Evolutionary conservation across 2,329 filamentous ascomycete species (phyloP), one percentile per base, ranked within the genome.

Genomic region (Penicillium sp.): DNA sequence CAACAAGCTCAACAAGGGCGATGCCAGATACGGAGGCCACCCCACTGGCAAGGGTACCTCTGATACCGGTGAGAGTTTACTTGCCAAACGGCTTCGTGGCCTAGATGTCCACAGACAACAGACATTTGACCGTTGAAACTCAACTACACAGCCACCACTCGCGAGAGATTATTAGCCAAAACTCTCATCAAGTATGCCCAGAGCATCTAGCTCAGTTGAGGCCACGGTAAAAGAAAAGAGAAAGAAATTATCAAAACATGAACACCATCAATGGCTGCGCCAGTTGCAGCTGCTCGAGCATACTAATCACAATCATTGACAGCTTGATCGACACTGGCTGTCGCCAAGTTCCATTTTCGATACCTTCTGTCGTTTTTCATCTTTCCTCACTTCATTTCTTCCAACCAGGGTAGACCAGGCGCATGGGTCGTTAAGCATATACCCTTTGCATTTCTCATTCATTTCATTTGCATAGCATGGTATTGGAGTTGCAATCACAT

Each of bases 21-120:
- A 91, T 58, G 72, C 79, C 21, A 82, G 86, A 35, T 87, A 90
- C 67, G 83, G 87, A 37, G 81, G 84, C 1, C 83, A 85, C 54
- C 54, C 69, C 65, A 22, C 70, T 64, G 9, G 71, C 70, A 52
- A 72, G 70, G 74, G 63, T 76, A 76, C 35, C 73, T 73, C 58
- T 67, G 77, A 73, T n/a, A 76, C 75, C 1, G 80, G 84, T 4
- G 87, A 91, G 65, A 85, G 90, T 3, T 74, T 95, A 16, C 76
- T 95, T 16, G 90, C 90, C 11, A 86, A 86, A 69, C 82, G 86
- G 55, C 76, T 93, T 45, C 82, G 86, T 62, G 84, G 85, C 6
- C 75, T 90, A 6, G 88, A 86, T 37, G 76, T 81, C 13, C 75
- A 80, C 45, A 72, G 64, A 45, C 58, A 64, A 13, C 58, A 67